Conservation (phyloP, 2,329 filamentous ascomycete genomes). For the Fusarium liriodendri region DNA sequence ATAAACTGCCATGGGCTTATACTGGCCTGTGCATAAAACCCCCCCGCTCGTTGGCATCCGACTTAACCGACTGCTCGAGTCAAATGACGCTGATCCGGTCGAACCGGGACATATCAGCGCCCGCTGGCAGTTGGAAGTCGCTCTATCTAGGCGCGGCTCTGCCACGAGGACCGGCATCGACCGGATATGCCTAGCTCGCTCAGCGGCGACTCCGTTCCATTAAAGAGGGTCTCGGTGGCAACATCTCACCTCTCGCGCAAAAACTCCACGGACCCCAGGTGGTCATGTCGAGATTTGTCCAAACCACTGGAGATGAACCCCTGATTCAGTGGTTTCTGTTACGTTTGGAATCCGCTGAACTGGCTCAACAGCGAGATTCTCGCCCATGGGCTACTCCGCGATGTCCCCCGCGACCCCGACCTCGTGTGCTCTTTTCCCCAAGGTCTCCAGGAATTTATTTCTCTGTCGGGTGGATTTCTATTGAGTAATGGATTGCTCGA, state of each 20-base stretch:
- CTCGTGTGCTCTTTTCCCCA: constrained; percentile 23
- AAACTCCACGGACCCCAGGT: neutral
- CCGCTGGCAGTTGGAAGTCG: neutral
- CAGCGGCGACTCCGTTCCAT: constrained; percentile 15
- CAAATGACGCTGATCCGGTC: constrained; percentile 9
- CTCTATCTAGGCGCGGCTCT: constrained; percentile 3
- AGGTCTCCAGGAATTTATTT: neutral
- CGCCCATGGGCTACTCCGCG: constrained; percentile 11
- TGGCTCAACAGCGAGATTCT: neutral
- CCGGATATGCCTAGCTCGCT: constrained; percentile 14
- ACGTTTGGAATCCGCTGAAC: constrained; percentile 28
- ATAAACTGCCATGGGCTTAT: neutral
- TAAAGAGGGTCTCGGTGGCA: constrained; percentile 29
- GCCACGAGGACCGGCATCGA: constrained; percentile 29
- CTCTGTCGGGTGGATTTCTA: constrained; percentile 6
- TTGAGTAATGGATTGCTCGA: constrained; percentile 22
- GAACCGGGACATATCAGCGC: constrained; percentile 7
- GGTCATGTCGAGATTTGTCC: constrained; percentile 14
- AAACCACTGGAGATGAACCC: constrained; percentile 8
- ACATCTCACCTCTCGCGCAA: neutral
- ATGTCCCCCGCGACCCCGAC: constrained; percentile 29
- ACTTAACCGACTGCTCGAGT: constrained; percentile 36
- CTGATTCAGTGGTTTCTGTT: constrained; percentile 10
- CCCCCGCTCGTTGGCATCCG: constrained; percentile 27
- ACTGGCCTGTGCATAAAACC: constrained; percentile 25